Conservation (phyloP, 768 basidiomycete species). For the Filobasidium floriforme region DNA sequence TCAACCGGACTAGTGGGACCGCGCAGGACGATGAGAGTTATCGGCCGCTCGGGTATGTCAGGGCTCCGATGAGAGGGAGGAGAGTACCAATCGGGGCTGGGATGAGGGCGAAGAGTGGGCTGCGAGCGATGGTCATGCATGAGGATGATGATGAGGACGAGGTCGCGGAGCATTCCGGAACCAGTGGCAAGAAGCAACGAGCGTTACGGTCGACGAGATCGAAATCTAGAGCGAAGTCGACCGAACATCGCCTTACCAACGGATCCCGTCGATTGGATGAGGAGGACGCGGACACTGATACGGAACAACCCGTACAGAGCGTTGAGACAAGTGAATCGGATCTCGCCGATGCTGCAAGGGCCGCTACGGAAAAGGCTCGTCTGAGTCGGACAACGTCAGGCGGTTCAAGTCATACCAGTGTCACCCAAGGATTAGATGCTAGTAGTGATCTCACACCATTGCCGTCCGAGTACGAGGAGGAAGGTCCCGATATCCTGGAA, state of each 20-base stretch:
- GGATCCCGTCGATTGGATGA: not conserved
- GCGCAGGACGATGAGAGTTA: slow-evolving; percentile 5
- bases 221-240: not conserved
- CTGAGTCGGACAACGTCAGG: not conserved
- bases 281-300: not conserved
- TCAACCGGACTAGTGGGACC: not conserved
- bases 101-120: not conserved
- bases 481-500: not conserved
- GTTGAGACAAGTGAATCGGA: not conserved
- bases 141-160: too few species aligned
- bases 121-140: not conserved
- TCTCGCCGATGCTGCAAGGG: slow-evolving; percentile 1
- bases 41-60: not conserved
- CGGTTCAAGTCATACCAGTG: not conserved
- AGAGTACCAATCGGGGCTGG: not conserved
- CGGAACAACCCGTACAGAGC: not conserved
- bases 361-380: not conserved
- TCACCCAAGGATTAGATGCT: not conserved
- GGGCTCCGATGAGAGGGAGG: not conserved
- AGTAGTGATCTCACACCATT: not conserved
- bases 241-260: not conserved
- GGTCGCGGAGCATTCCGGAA: too few species aligned
- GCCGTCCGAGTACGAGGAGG: not conserved
- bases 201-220: not conserved
- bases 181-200: not conserved